These are phyloP conservation scores for Penicillium goetzii DNA, from an alignment of 495 filamentous ascomycete genomes.

Conservation along the genomic window DNA sequence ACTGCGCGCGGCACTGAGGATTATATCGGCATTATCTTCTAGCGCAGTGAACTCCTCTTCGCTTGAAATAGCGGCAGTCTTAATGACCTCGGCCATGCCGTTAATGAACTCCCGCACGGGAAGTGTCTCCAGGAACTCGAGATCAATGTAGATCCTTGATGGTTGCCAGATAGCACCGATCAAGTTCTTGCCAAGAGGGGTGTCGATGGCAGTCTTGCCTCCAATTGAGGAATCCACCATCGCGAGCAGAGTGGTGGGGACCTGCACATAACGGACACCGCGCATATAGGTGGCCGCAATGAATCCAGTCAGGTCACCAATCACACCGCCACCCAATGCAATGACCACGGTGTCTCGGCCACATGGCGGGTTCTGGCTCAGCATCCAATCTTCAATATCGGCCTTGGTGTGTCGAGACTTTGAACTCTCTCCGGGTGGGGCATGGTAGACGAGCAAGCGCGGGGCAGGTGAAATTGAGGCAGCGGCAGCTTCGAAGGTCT, in stretches of 20 bases:
- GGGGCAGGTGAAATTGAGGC: slow-evolving; percentile 54
- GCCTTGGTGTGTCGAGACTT: slow-evolving; percentile 93
- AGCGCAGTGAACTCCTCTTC: slow-evolving; percentile 83
- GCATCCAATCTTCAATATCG: slow-evolving; percentile 97
- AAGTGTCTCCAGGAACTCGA: slow-evolving; percentile 88
- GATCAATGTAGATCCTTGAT: slow-evolving; percentile 88
- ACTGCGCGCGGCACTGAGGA: slow-evolving; percentile 71
- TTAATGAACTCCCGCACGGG: slow-evolving; percentile 95
- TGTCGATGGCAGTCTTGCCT: slow-evolving; percentile 97
- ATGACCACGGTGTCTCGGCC: slow-evolving; percentile 94
- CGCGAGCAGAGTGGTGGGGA: slow-evolving; percentile 89
- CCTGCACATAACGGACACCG: slow-evolving; percentile 93
- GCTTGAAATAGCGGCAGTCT: slow-evolving; percentile 96
- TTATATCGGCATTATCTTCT: slow-evolving; percentile 75
- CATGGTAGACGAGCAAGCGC: slow-evolving; percentile 82
- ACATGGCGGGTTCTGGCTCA: slow-evolving; percentile 73
- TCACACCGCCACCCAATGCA: slow-evolving; percentile 94
- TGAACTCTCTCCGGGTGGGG: slow-evolving; percentile 88
- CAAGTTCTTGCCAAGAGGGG: slow-evolving; percentile 94
- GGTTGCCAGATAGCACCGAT: slow-evolving; percentile 98
- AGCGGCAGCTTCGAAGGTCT: slow-evolving; percentile 64
- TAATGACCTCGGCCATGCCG: slow-evolving; percentile 98
- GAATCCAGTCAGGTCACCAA: slow-evolving; percentile 97
- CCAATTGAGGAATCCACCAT: slow-evolving; percentile 99
- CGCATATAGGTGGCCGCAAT: slow-evolving; percentile 98